Conservation (phyloP, 2,329 filamentous ascomycete species). For the Massarina eburnea region DNA sequence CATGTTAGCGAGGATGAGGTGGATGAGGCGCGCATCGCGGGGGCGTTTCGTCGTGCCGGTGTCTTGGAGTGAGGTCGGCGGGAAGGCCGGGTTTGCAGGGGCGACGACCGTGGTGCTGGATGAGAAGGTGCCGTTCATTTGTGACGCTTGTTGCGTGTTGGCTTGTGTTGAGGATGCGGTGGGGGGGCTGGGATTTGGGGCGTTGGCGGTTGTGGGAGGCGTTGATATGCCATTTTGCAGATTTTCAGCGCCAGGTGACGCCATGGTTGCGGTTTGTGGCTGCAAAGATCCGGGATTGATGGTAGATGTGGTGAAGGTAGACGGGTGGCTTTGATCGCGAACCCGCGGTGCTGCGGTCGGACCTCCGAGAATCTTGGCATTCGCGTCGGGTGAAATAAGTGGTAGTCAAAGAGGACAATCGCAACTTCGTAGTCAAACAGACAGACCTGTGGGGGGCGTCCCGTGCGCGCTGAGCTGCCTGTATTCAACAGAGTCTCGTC, state of each 20-base stretch:
- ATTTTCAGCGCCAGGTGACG: constrained; percentile 39
- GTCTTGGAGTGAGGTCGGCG: constrained; percentile 37
- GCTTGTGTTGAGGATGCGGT: constrained; percentile 25
- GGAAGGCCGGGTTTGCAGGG: constrained; percentile 28
- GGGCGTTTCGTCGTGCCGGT: constrained; percentile 55
- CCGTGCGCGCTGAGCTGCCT: too few species aligned
- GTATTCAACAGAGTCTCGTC: too few species aligned
- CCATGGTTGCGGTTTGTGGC: constrained; percentile 30
- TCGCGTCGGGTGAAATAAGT: too few species aligned
- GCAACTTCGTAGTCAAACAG: too few species aligned
- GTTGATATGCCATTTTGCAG: constrained; percentile 44
- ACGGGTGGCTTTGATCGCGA: too few species aligned
- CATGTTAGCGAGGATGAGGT: constrained; percentile 76
- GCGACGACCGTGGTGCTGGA: constrained; percentile 3
- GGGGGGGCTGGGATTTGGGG: constrained; percentile 33
- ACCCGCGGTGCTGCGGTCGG: neutral
- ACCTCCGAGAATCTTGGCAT: too few species aligned
- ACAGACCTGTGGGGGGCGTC: too few species aligned
- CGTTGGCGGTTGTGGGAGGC: constrained; percentile 34
- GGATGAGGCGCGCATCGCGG: constrained; percentile 76
- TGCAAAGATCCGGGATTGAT: constrained; percentile 5
- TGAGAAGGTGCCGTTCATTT: constrained; percentile 18
- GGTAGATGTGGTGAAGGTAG: constrained; percentile 2
- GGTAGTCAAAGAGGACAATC: too few species aligned
- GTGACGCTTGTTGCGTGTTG: constrained; percentile 25